Evolutionary conservation across 352 stramenopile genomes (phyloP).

Genomic region (Globisporangium paddicum): DNA sequence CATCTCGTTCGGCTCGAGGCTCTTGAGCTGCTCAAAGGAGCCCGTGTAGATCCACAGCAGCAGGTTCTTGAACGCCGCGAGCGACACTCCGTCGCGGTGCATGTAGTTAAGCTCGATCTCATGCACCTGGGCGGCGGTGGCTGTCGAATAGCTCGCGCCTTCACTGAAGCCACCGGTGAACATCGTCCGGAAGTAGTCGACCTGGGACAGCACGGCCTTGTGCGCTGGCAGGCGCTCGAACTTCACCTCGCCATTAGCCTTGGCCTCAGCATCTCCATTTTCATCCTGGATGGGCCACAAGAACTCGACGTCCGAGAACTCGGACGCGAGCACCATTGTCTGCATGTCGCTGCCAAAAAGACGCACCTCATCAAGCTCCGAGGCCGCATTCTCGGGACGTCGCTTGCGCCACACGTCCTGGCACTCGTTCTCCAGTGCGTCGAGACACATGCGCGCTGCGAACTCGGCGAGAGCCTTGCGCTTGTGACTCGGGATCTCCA

Average conservation of each 20-base stretch:
- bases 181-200: conserved; percentile 83
- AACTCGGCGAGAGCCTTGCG: conserved; percentile 46
- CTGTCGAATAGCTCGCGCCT: conserved; percentile 20
- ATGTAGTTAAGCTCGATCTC: conserved; percentile 68
- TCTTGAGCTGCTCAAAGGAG: conserved; percentile 38
- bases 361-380: conserved; percentile 20
- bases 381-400: neutral
- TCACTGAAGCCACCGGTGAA: conserved; percentile 80
- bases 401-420: conserved; percentile 54
- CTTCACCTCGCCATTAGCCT: neutral
- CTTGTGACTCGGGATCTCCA: conserved; percentile 64
- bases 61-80: conserved; percentile 53
- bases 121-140: conserved; percentile 18
- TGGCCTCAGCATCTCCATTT: conserved; percentile 13
- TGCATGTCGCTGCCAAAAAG: conserved; percentile 60
- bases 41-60: conserved; percentile 75
- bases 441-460: conserved; percentile 44
- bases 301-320: conserved; percentile 69
- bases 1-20: conserved; percentile 46
- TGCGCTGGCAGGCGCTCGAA: conserved; percentile 52
- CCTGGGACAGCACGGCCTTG: conserved; percentile 65
- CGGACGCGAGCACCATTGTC: conserved; percentile 30
- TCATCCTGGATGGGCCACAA: conserved; percentile 49
- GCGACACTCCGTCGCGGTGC: conserved; percentile 63
- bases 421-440: conserved; percentile 41